Conservation (phyloP, 2,329 filamentous ascomycete species). For the Colletotrichum magnum region DNA sequence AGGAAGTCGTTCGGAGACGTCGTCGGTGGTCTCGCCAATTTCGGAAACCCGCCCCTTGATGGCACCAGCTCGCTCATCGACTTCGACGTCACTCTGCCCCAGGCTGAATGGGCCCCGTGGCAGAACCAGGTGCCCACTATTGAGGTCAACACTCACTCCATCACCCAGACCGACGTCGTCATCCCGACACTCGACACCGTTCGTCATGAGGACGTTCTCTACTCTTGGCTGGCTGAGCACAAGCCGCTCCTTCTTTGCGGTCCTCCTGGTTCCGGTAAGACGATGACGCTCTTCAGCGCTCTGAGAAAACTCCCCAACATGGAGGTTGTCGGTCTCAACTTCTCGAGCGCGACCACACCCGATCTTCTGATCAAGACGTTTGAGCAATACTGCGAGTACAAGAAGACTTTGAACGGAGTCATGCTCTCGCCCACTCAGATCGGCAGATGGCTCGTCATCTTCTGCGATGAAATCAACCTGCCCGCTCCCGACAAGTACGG, state of each 20-base stretch:
- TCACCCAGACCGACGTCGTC: conserved; percentile 97
- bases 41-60: conserved; percentile 86
- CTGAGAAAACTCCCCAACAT: conserved; percentile 97
- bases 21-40: conserved; percentile 84
- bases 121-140: conserved; percentile 94
- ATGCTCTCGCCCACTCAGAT: conserved; percentile 97
- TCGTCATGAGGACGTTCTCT: conserved; percentile 97
- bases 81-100: conserved; percentile 90
- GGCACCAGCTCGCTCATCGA: conserved; percentile 91
- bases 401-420: conserved; percentile 96
- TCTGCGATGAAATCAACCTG: conserved; percentile 99
- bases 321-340: conserved; percentile 99
- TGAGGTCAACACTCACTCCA: conserved; percentile 98
- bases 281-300: conserved; percentile 99
- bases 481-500: conserved; percentile 98
- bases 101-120: conserved; percentile 92
- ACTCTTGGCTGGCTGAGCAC: conserved; percentile 99
- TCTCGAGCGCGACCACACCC: conserved; percentile 97
- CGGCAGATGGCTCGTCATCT: conserved; percentile 96
- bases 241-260: conserved; percentile 97
- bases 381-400: conserved; percentile 99
- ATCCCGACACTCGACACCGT: conserved; percentile 98
- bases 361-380: conserved; percentile 99
- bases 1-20: conserved; percentile 92
- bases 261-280: conserved; percentile 98